Evolutionary conservation across 2,329 filamentous ascomycete genomes (phyloP).

Genomic region (Aspergillus candidus): DNA sequence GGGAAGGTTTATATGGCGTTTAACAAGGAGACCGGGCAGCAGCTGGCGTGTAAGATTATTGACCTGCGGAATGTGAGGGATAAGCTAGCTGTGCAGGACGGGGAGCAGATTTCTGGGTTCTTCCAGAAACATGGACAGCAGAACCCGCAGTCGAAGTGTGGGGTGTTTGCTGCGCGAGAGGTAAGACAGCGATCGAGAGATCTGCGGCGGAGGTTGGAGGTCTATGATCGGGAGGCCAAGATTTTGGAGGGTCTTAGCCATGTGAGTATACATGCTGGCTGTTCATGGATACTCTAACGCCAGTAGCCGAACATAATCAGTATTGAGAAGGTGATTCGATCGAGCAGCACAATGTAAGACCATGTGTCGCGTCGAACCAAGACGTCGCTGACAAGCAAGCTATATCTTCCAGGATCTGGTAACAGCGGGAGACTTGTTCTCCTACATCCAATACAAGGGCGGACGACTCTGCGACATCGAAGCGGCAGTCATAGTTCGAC

Average conservation of each 20-base stretch:
- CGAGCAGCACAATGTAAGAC: conserved; percentile 45
- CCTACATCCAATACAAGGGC: conserved; percentile 49
- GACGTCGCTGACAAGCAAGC: conserved; percentile 25
- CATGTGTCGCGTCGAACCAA: not conserved
- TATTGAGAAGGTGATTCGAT: conserved; percentile 52
- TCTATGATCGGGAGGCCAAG: conserved; percentile 35
- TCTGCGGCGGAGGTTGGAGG: conserved; percentile 10
- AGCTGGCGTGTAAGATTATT: conserved; percentile 44
- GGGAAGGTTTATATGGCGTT: conserved; percentile 41
- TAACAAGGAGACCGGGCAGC: conserved; percentile 24
- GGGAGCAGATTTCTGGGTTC: conserved; percentile 9
- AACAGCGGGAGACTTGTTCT: conserved; percentile 56
- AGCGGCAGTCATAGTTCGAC: conserved; percentile 49
- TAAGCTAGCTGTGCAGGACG: conserved; percentile 2
- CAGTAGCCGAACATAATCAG: conserved; percentile 53
- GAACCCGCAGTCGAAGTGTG: too few species aligned
- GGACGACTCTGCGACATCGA: conserved; percentile 45
- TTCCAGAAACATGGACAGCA: not conserved
- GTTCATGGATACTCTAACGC: conserved; percentile 1
- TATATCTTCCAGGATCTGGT: conserved; percentile 58
- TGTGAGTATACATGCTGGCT: conserved; percentile 24
- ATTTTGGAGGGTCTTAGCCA: conserved; percentile 51
- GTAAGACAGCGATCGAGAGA: not conserved
- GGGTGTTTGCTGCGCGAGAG: conserved; percentile 8
- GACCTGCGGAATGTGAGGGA: conserved; percentile 28